Evolutionary conservation across 2,329 filamentous ascomycete species (phyloP).

Genomic region (Pseudopyricularia javanii): DNA sequence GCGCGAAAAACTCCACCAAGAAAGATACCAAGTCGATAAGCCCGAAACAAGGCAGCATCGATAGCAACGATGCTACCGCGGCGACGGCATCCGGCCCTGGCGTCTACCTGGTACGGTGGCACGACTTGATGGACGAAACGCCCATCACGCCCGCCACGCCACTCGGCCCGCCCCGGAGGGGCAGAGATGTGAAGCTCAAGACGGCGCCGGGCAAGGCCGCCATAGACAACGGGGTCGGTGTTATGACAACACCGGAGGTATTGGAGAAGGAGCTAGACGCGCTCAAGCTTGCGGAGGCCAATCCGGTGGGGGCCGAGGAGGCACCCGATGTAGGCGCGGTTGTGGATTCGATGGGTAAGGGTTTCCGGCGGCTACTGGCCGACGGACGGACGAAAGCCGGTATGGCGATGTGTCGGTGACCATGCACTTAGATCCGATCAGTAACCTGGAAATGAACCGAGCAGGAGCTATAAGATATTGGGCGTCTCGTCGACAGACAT

Average conservation of each 20-base stretch:
- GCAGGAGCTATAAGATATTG: too few relatives aligned
- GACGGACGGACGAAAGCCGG: neutral
- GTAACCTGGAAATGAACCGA: too few relatives aligned
- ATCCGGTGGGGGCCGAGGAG: slow-evolving; percentile 14
- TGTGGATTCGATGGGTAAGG: slow-evolving; percentile 23
- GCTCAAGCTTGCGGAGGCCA: slow-evolving; percentile 9
- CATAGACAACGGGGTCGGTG: slow-evolving; percentile 15
- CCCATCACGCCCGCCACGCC: slow-evolving; percentile 41
- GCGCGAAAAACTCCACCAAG: slow-evolving; percentile 4
- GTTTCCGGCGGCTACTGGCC: slow-evolving; percentile 18
- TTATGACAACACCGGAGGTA: slow-evolving; percentile 9
- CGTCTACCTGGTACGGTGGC: slow-evolving; percentile 61
- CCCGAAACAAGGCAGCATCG: slow-evolving; percentile 2
- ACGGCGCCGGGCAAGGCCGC: slow-evolving; percentile 19
- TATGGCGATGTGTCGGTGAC: neutral
- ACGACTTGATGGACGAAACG: slow-evolving; percentile 57
- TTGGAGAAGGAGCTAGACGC: neutral
- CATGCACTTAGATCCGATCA: neutral
- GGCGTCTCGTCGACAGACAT: too few relatives aligned
- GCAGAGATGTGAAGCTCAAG: slow-evolving; percentile 33
- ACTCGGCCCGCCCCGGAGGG: slow-evolving; percentile 37
- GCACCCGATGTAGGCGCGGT: slow-evolving; percentile 29
- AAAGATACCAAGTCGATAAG: neutral
- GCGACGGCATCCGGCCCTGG: slow-evolving; percentile 47
- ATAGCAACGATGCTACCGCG: slow-evolving; percentile 3